Evolutionary conservation across 805 yeast genomes (phyloP).

Genomic region (Hanseniaspora meyeri): DNA sequence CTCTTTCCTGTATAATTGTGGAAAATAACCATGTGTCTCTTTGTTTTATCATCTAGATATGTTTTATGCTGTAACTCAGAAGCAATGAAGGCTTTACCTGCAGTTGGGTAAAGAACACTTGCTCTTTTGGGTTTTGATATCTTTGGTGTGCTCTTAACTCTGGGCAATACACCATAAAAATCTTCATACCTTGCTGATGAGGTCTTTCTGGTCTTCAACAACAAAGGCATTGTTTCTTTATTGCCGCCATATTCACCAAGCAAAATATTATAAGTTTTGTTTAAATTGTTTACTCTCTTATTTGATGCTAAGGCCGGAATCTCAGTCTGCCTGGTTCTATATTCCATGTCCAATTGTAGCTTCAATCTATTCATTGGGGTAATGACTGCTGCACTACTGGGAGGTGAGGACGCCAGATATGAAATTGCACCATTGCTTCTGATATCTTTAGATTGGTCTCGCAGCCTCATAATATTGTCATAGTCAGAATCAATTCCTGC

Average conservation of each 20-base stretch:
- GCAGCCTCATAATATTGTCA: background rate
- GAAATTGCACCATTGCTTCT: background rate
- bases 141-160: background rate
- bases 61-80: background rate
- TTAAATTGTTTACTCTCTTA: background rate
- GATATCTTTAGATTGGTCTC: background rate
- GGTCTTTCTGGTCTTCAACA: background rate
- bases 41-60: background rate
- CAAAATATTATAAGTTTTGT: background rate
- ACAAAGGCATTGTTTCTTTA: background rate
- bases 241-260: background rate
- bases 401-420: conserved; percentile 1
- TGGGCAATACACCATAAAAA: background rate
- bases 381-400: background rate
- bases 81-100: background rate
- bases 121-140: background rate
- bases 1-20: background rate
- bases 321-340: background rate
- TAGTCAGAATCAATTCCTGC: background rate
- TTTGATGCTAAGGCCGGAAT: background rate
- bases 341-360: background rate
- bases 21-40: background rate
- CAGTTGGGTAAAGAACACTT: background rate
- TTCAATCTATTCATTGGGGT: background rate
- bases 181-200: background rate